These are phyloP conservation scores for Debaryomycetaceae sp. DNA, from an alignment of 1,139 yeast species.

Conservation along the genomic window DNA sequence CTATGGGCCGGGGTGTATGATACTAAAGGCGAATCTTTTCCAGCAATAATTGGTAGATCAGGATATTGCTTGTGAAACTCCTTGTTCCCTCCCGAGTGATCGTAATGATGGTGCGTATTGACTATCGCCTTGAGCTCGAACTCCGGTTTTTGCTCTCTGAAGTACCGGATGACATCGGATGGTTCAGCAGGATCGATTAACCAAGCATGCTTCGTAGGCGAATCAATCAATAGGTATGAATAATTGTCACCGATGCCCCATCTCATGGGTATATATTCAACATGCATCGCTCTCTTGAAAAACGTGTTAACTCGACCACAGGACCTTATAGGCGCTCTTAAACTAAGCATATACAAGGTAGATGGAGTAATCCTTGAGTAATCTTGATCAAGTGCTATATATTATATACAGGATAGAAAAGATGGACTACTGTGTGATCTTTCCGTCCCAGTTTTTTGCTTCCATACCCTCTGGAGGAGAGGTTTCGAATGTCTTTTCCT, in stretches of 20 bases:
- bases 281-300: conserved; percentile 61
- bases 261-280: conserved; percentile 82
- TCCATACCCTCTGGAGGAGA: conserved; percentile 75
- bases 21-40: conserved; percentile 72
- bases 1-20: conserved; percentile 63
- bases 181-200: conserved; percentile 92
- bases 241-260: conserved; percentile 95
- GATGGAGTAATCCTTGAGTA: too few relatives aligned
- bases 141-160: conserved; percentile 21
- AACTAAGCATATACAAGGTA: background rate
- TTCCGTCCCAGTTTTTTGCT: conserved; percentile 39
- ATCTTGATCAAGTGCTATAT: background rate
- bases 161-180: conserved; percentile 40
- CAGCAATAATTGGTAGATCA: conserved; percentile 75
- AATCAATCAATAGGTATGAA: conserved; percentile 73
- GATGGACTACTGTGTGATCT: background rate
- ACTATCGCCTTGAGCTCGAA: conserved; percentile 67
- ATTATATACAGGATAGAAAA: conserved; percentile 3
- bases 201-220: conserved; percentile 67
- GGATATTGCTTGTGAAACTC: conserved; percentile 42
- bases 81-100: conserved; percentile 88
- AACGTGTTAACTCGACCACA: background rate
- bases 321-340: background rate
- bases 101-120: conserved; percentile 94
- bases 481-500: conserved; percentile 60